A percentile compares a stretch with the other conserved stretches of the same genome.
Evolutionary conservation across 2,329 filamentous ascomycete species (phyloP).

Genomic region (Penicillium sp.): DNA sequence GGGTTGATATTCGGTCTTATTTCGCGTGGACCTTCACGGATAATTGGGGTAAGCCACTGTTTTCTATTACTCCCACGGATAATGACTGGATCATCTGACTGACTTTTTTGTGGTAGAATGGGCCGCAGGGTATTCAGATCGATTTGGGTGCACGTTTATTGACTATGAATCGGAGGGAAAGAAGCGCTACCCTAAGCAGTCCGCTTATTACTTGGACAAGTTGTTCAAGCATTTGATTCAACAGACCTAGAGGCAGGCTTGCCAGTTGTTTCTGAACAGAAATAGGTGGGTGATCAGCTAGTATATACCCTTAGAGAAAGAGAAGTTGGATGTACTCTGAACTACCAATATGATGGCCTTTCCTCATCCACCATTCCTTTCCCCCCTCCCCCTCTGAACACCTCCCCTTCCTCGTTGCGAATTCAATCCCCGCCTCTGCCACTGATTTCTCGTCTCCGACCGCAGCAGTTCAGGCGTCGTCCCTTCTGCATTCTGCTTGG

Average conservation of each 20-base stretch:
- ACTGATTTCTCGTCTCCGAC: too few species aligned
- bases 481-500: too few species aligned
- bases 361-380: too few species aligned
- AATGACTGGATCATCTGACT: not conserved
- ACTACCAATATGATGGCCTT: too few species aligned
- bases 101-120: conserved; percentile 62
- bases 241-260: conserved; percentile 6
- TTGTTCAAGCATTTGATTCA: conserved; percentile 70
- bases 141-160: conserved; percentile 79
- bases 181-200: conserved; percentile 75
- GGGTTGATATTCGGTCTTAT: conserved; percentile 75
- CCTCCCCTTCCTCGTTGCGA: too few species aligned
- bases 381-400: too few species aligned
- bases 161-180: conserved; percentile 77
- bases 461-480: too few species aligned
- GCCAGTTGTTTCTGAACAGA: not conserved
- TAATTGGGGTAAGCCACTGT: conserved; percentile 50
- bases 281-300: too few species aligned
- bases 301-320: too few species aligned
- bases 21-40: conserved; percentile 83
- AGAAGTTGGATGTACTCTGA: too few species aligned
- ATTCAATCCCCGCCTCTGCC: too few species aligned
- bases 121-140: conserved; percentile 81
- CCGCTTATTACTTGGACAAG: conserved; percentile 70
- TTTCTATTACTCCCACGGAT: not conserved